These are phyloP conservation scores for Phialophora expanda DNA, from an alignment of 2,329 filamentous ascomycete genomes.

Conservation along the genomic window DNA sequence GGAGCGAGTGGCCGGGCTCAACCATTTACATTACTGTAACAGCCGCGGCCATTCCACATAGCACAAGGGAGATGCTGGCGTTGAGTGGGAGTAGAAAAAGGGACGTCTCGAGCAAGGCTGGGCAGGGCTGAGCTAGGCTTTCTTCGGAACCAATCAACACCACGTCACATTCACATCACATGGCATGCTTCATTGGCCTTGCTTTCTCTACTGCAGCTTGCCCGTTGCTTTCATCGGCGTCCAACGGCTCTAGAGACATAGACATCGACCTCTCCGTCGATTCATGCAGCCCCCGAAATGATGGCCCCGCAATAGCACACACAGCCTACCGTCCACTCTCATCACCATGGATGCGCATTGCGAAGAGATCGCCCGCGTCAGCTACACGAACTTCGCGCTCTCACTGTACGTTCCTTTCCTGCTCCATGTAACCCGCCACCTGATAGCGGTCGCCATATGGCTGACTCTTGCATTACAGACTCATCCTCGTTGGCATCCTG, in stretches of 20 bases:
- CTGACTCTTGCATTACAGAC: constrained; percentile 45
- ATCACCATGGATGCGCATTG: constrained; percentile 31
- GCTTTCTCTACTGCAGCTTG: neutral
- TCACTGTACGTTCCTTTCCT: constrained; percentile 28
- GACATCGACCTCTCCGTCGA: neutral
- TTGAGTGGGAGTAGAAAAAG: too few species aligned
- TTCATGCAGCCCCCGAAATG: neutral
- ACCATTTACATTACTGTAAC: neutral
- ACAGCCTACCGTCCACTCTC: neutral
- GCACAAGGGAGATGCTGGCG: neutral
- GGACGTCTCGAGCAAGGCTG: neutral
- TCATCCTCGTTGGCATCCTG: constrained; percentile 86
- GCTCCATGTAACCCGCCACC: neutral
- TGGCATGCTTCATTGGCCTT: neutral
- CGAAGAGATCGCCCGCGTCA: constrained; percentile 34
- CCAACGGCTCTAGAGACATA: neutral
- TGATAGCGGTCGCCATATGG: neutral
- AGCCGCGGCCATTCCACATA: neutral
- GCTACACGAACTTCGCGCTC: constrained; percentile 39
- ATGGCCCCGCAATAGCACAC: neutral
- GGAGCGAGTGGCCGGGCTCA: neutral
- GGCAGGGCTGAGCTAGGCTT: neutral
- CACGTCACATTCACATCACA: constrained; percentile 1
- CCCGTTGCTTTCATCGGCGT: neutral
- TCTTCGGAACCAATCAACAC: neutral